Base-by-base conservation (phyloP, 2,329 filamentous ascomycete genomes). In the Fusarium bulbicola region DNA sequence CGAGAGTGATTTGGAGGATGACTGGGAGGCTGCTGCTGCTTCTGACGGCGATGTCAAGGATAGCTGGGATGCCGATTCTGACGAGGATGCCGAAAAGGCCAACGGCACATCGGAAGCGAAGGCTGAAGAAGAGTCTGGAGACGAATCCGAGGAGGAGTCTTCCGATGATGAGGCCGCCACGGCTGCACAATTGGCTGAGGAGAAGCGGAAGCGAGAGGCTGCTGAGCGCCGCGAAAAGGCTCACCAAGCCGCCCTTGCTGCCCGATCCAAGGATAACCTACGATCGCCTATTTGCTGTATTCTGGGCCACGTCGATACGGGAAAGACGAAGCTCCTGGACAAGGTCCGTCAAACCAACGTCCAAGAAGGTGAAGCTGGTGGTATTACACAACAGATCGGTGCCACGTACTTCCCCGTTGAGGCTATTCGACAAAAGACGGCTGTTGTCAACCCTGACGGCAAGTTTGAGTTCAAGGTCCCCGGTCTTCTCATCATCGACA, bases 281-380 rank as follows among this genome's bases (percentile, higher is more conserved):
- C 94, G 96, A 66, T 98, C 96, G 45, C 96, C 96, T 59, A 99
- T 99, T 84, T 98, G 96, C 88, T 98, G 95, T 92, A 99, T 99
- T 89, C 91, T 99, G 74, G 96, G 96, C 79, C 96, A 99, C 90
- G 96, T 99, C 90, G 96, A 99, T 91, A 99, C 97, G 50, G 96
- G 96, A 82, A 99, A 99, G 87, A 99, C 96, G n/a, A 99, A 98
- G 86, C 87, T 99, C 72, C 89, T 99, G 66, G 96, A 99, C 87
- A 99, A 99, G 87, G 94, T 99, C 80, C 93, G 96, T 79, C 95
- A 98, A 84, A 98, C 96, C 65, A 98, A 99, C 81, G 96, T 99
- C 40, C 97, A 99, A 81, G 96, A 98, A 85, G 96, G 96, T 79
- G 96, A 99, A 89, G 97, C 96, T 45, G 97, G 96, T 88, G 96